Percentiles rank a stretch among this genome's conserved stretches.
phyloP scores from a whole-genome alignment of 176 grass and related monocot species.

The Eleusine coracana region DNA sequence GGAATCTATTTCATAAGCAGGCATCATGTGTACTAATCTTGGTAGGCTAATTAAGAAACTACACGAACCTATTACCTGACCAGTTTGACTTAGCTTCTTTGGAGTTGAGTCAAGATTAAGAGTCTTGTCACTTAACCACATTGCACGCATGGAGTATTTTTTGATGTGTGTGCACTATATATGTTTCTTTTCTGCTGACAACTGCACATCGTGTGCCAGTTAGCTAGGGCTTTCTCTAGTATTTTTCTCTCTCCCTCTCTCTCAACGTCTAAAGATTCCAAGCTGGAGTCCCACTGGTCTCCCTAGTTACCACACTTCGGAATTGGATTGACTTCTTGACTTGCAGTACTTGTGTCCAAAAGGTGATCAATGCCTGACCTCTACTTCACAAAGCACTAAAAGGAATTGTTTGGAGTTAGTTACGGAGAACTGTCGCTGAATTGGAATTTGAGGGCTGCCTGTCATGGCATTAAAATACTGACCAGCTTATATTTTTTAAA shows the following conservation, averaged over 20 bases:
- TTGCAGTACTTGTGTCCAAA: conserved; percentile 29
- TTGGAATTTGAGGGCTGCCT: conserved; percentile 51
- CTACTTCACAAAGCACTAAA: conserved; percentile 36
- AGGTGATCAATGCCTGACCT: conserved; percentile 32
- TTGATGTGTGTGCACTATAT: conserved; percentile 41
- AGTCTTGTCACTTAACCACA: conserved; percentile 44
- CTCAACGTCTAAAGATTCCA: conserved; percentile 20
- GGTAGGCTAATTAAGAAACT: conserved; percentile 33
- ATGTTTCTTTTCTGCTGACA: conserved; percentile 74
- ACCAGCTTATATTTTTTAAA: conserved; percentile 21
- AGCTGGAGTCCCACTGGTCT: conserved; percentile 25
- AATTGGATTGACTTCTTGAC: conserved; percentile 56
- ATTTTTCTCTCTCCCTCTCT: not conserved
- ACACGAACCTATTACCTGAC: conserved; percentile 33
- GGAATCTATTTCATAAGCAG: conserved; percentile 32
- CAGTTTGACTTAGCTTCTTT: conserved; percentile 49
- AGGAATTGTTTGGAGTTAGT: conserved; percentile 49
- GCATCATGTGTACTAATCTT: not conserved
- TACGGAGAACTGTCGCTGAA: conserved; percentile 48
- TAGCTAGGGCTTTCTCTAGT: conserved; percentile 20
- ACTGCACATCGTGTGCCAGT: conserved; percentile 40
- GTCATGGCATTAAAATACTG: conserved; percentile 48
- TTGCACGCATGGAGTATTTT: conserved; percentile 45
- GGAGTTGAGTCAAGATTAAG: conserved; percentile 48
- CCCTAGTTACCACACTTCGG: conserved; percentile 35